Percentiles rank a stretch among this genome's conserved stretches.
phyloP scores from a whole-genome alignment of 2,329 filamentous ascomycete species.

The Fusarium temperatum region DNA sequence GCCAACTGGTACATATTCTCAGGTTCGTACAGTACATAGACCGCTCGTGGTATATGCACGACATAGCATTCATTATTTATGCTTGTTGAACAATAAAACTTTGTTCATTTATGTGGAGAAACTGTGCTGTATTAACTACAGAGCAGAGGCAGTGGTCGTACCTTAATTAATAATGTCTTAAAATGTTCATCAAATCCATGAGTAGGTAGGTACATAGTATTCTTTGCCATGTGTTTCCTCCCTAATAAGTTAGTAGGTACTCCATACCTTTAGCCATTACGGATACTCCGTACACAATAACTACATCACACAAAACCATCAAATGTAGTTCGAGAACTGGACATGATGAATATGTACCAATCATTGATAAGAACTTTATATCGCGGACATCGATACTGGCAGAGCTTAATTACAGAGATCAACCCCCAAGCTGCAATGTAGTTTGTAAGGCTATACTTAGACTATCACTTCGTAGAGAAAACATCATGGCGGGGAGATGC shows the following conservation, averaged over 20 bases:
- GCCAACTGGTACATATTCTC: not conserved
- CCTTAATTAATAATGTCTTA: not conserved
- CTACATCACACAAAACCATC: not conserved
- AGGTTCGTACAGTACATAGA: not conserved
- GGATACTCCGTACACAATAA: not conserved
- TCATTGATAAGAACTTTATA: not conserved
- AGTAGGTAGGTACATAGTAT: not conserved
- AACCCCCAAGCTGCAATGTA: slow-evolving; percentile 35
- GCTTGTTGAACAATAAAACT: slow-evolving; percentile 13
- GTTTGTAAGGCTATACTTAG: not conserved
- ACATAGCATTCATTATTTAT: slow-evolving; percentile 30
- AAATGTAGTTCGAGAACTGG: not conserved
- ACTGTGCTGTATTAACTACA: not conserved
- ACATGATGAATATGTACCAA: not conserved
- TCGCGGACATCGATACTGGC: slow-evolving; percentile 14
- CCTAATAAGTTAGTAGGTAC: too few species aligned
- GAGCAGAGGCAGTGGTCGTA: not conserved
- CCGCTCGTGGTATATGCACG: slow-evolving; percentile 33
- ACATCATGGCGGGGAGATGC: slow-evolving; percentile 30
- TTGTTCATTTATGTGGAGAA: slow-evolving; percentile 29
- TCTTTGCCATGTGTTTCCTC: not conserved
- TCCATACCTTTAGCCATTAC: not conserved
- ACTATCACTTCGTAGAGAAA: slow-evolving; percentile 9
- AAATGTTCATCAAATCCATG: not conserved
- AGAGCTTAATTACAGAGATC: slow-evolving; percentile 21